Evolutionary conservation across 495 filamentous ascomycete species (phyloP).

Genomic region (Penicillium mononematosum): DNA sequence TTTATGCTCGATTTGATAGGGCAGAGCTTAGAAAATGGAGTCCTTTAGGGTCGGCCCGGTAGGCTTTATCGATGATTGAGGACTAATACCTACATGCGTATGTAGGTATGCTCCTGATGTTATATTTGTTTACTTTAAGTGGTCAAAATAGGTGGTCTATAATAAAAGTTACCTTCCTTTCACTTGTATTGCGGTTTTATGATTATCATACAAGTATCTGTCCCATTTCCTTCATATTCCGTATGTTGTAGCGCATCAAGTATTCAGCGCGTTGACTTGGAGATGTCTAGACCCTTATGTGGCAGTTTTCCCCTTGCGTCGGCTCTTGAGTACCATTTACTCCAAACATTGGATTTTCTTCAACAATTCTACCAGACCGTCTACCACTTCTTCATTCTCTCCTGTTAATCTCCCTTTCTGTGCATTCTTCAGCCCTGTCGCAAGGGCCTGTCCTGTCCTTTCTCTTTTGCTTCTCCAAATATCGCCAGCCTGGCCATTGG

Average conservation of each 20-base stretch:
- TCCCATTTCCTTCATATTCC: too few species aligned
- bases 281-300: background rate
- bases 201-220: too few species aligned
- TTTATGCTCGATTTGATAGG: background rate
- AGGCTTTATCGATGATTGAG: too few species aligned
- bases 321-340: constrained; percentile 1
- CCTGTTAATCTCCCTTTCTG: background rate
- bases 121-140: background rate
- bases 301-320: constrained; percentile 6
- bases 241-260: background rate
- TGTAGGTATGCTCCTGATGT: background rate
- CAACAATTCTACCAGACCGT: background rate
- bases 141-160: background rate
- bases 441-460: background rate
- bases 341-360: background rate
- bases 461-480: background rate
- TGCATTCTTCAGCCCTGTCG: constrained; percentile 1
- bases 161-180: background rate
- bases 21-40: background rate
- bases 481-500: background rate
- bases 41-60: constrained; percentile 2
- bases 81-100: background rate
- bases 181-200: too few species aligned
- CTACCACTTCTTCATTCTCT: background rate
- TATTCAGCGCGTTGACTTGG: background rate